Evolutionary conservation across 2,329 filamentous ascomycete species (phyloP).

Genomic region (Xylariaceae sp.): DNA sequence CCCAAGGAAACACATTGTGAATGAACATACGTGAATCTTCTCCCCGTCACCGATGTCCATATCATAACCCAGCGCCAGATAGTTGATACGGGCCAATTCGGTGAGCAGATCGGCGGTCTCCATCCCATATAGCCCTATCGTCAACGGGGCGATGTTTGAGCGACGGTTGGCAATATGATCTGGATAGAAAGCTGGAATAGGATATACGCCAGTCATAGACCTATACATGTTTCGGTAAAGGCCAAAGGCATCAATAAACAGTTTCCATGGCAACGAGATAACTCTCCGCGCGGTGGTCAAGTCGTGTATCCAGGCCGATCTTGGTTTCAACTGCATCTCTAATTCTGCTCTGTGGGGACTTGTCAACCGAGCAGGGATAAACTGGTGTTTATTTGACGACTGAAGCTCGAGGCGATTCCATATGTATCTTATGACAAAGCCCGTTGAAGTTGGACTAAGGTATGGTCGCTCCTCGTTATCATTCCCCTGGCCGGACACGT

Average conservation of each 20-base stretch:
- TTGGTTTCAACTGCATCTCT: neutral
- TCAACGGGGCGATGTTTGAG: neutral
- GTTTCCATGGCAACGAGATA: neutral
- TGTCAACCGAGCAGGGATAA: neutral
- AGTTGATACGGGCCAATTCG: neutral
- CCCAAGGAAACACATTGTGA: neutral
- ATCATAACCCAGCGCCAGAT: neutral
- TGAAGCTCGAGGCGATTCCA: neutral
- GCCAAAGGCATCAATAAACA: neutral
- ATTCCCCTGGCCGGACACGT: too few species aligned
- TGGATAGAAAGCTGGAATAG: neutral
- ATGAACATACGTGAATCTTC: neutral
- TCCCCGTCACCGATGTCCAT: neutral
- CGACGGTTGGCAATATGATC: neutral
- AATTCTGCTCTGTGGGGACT: neutral
- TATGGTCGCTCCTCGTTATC: neutral
- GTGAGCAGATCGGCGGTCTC: neutral
- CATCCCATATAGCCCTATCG: neutral
- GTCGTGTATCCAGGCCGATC: neutral
- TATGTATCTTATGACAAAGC: neutral
- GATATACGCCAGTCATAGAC: neutral
- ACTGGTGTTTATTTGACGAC: neutral
- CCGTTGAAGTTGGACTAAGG: neutral
- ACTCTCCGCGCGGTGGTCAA: neutral
- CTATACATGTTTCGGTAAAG: neutral